A percentile compares a stretch with the other conserved stretches of the same genome.
Conservation (phyloP, 495 filamentous ascomycete genomes). For the Penicillium roqueforti region DNA sequence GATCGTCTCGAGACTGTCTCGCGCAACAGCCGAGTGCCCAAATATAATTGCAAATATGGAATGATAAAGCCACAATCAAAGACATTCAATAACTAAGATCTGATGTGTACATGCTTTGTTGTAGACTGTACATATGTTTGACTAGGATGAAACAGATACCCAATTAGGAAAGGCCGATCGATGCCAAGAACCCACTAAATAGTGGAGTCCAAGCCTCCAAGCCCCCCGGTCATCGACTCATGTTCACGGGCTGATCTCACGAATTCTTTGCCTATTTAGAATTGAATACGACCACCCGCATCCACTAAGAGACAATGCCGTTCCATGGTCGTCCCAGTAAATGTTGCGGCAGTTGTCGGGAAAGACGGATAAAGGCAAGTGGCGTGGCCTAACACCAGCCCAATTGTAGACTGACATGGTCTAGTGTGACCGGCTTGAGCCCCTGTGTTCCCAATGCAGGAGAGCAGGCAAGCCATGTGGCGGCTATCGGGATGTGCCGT, state of each 20-base stretch:
- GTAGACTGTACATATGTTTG: neutral
- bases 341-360: constrained; percentile 22
- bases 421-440: constrained; percentile 24
- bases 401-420: neutral
- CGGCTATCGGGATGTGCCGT: constrained; percentile 21
- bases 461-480: constrained; percentile 23
- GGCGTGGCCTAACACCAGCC: neutral
- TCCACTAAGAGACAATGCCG: constrained; percentile 12
- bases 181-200: neutral
- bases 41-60: neutral
- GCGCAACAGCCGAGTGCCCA: neutral
- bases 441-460: constrained; percentile 24
- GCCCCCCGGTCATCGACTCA: neutral
- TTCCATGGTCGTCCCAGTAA: constrained; percentile 24
- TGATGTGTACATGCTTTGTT: too few species aligned
- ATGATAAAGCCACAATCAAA: neutral
- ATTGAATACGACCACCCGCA: neutral
- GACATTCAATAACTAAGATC: neutral
- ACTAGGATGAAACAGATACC: constrained; percentile 5
- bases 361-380: constrained; percentile 23
- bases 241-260: neutral
- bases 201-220: neutral
- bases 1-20: too few species aligned
- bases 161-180: constrained; percentile 2
- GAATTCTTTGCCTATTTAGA: constrained; percentile 4